These are phyloP conservation scores for Metschnikowia dekortorum DNA, from an alignment of 805 yeast genomes.

Conservation along the genomic window DNA sequence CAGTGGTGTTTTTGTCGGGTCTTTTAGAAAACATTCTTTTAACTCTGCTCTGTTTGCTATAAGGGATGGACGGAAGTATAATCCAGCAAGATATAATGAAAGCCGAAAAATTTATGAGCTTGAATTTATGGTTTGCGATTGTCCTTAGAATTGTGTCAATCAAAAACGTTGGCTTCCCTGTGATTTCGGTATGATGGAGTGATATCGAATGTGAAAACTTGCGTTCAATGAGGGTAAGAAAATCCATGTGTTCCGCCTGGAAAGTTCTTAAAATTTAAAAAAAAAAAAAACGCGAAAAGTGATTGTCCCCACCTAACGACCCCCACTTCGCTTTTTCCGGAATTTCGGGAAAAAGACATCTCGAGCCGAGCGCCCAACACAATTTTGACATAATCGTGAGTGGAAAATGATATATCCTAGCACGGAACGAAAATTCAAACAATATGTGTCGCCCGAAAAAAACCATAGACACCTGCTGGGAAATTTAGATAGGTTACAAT, in stretches of 20 bases:
- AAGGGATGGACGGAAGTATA: constrained; percentile 12
- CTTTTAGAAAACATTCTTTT: constrained; percentile 44
- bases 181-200: background rate
- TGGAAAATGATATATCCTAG: background rate
- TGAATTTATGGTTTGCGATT: background rate
- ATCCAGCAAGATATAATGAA: constrained; percentile 9
- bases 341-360: constrained; percentile 1
- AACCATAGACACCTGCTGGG: background rate
- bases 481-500: background rate
- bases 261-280: background rate
- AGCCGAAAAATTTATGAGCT: background rate
- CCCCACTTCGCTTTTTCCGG: constrained; percentile 1
- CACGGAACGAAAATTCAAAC: background rate
- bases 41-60: background rate
- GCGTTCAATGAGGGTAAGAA: constrained; percentile 8
- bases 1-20: constrained; percentile 74
- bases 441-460: background rate
- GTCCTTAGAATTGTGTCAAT: background rate
- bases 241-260: constrained; percentile 5
- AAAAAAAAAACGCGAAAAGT: background rate
- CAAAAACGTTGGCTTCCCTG: background rate
- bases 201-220: background rate
- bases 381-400: too few species aligned
- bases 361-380: background rate
- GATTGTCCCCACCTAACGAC: background rate